Conservation (phyloP, 1,284 basidiomycete species). For the Trametes hirsuta region DNA sequence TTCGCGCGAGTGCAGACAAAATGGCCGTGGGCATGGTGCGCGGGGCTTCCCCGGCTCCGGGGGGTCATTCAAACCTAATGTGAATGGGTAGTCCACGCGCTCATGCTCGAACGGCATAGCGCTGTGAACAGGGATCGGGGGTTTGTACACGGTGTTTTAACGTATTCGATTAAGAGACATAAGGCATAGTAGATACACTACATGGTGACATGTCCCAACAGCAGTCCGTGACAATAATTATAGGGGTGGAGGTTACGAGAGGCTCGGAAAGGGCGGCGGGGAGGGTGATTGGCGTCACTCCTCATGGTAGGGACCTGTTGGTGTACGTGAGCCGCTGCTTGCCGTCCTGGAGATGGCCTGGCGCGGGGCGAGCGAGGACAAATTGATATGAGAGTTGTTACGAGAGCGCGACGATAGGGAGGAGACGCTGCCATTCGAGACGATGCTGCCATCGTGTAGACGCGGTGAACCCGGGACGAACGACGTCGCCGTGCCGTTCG, state of each 20-base stretch:
- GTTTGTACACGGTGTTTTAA: background rate
- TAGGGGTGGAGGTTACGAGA: slow-evolving; percentile 1
- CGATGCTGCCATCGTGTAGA: slow-evolving; percentile 34
- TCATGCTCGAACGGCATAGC: too few relatives aligned
- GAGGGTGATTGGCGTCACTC: slow-evolving; percentile 9
- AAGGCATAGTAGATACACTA: slow-evolving; percentile 16
- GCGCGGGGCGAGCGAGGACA: slow-evolving; percentile 53
- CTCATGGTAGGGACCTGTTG: slow-evolving; percentile 22
- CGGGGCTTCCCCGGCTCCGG: background rate
- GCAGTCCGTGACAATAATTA: slow-evolving; percentile 22
- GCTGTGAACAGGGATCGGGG: too few relatives aligned
- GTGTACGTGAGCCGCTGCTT: slow-evolving; percentile 29
- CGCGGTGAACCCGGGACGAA: slow-evolving; percentile 37
- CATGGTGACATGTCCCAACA: slow-evolving; percentile 16
- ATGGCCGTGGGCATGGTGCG: slow-evolving; percentile 12
- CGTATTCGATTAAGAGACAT: slow-evolving; percentile 11
- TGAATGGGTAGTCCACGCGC: too few relatives aligned
- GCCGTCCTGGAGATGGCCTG: slow-evolving; percentile 40
- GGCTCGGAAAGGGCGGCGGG: background rate
- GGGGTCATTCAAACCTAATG: background rate
- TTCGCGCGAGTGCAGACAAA: background rate
- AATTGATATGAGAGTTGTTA: slow-evolving; percentile 65
- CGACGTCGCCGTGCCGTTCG: slow-evolving; percentile 31
- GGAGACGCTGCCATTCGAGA: slow-evolving; percentile 36
- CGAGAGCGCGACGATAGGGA: slow-evolving; percentile 55